These are phyloP conservation scores for Rhodotorula sp. DNA, from an alignment of 1,284 basidiomycete genomes.

Conservation along the genomic window DNA sequence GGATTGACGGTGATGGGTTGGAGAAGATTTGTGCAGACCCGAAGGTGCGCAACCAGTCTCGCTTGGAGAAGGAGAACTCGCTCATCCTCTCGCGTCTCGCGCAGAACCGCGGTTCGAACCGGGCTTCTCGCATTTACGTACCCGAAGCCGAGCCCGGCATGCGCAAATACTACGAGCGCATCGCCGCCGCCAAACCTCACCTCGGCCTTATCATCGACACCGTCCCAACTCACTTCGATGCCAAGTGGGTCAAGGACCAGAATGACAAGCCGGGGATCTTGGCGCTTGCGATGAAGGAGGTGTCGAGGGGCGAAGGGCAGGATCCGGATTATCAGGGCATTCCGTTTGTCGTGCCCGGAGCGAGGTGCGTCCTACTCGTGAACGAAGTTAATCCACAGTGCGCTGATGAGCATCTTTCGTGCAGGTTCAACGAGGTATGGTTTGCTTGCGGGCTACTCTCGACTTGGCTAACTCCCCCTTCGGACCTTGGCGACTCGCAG, in stretches of 20 bases:
- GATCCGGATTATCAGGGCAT: slow-evolving; percentile 75
- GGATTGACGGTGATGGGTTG: slow-evolving; percentile 94
- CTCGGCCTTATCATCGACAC: slow-evolving; percentile 87
- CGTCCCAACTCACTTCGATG: slow-evolving; percentile 78
- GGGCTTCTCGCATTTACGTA: slow-evolving; percentile 81
- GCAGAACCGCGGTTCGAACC: slow-evolving; percentile 68
- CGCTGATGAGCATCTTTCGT: too few species aligned
- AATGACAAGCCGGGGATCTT: slow-evolving; percentile 92
- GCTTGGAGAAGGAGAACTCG: background rate
- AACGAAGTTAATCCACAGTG: too few species aligned
- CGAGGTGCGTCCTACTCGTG: slow-evolving; percentile 57
- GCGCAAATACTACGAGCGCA: slow-evolving; percentile 79
- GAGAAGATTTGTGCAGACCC: slow-evolving; percentile 96
- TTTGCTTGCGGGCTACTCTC: background rate
- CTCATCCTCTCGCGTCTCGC: background rate
- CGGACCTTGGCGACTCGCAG: background rate
- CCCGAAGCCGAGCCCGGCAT: slow-evolving; percentile 88
- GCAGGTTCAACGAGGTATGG: slow-evolving; percentile 81
- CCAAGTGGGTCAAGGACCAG: slow-evolving; percentile 83
- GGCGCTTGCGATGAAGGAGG: slow-evolving; percentile 91
- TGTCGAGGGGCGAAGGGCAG: slow-evolving; percentile 68
- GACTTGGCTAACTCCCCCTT: background rate
- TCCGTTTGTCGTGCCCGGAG: slow-evolving; percentile 95
- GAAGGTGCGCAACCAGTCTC: slow-evolving; percentile 64
- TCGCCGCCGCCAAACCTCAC: slow-evolving; percentile 56